phyloP scores from a whole-genome alignment of 1,284 basidiomycete species.

The Sporisorium graminicola region DNA sequence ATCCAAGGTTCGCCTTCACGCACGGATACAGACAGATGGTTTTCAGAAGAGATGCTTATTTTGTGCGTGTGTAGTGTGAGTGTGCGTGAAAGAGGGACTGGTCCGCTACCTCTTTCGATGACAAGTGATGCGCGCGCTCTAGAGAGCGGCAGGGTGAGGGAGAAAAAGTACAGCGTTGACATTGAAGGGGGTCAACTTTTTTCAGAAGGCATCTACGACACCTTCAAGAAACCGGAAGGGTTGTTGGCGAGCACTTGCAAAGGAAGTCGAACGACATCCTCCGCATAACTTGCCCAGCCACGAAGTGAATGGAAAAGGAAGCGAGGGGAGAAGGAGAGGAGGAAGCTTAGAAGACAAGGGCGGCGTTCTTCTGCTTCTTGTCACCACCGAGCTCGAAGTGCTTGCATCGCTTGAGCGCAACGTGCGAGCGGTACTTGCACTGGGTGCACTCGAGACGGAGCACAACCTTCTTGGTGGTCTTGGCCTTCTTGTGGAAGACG shows the following conservation, averaged over 20 bases:
- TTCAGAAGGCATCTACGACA: constrained; percentile 20
- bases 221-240: constrained; percentile 13
- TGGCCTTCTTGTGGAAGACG: constrained; percentile 98
- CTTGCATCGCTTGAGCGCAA: constrained; percentile 98
- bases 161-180: constrained; percentile 46
- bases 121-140: constrained; percentile 4
- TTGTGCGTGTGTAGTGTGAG: constrained; percentile 26
- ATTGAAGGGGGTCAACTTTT: constrained; percentile 21
- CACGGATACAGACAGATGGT: neutral
- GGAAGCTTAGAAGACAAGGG: constrained; percentile 78
- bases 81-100: constrained; percentile 17
- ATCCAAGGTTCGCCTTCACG: no score
- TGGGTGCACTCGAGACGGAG: constrained; percentile 96
- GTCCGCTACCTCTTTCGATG: constrained; percentile 18
- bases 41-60: constrained; percentile 43
- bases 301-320: neutral
- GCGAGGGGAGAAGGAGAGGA: neutral
- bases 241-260: neutral
- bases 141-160: constrained; percentile 9
- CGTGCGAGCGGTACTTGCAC: constrained; percentile 87
- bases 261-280: neutral
- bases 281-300: constrained; percentile 1
- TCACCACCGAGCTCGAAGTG: constrained; percentile 99
- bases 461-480: constrained; percentile 97
- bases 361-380: constrained; percentile 99